A percentile compares a stretch with the other conserved stretches of the same genome.
Conservation (phyloP, 2,329 filamentous ascomycete species). For the Penicillium olsonii region DNA sequence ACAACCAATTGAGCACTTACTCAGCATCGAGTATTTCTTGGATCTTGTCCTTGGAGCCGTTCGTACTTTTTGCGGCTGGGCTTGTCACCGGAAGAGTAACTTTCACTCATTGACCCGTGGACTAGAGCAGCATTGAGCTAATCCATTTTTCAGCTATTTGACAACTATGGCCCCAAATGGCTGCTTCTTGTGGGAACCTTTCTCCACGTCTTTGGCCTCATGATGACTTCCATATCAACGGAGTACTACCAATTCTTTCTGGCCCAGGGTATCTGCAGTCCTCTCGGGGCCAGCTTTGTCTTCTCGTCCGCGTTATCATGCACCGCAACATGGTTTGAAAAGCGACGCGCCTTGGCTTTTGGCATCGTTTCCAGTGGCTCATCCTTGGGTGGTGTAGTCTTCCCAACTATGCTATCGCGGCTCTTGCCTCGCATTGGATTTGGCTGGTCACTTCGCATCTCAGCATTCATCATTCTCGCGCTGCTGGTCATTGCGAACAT, state of each 20-base stretch:
- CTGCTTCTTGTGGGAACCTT: slow-evolving; percentile 54
- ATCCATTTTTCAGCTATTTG: slow-evolving; percentile 52
- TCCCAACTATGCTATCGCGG: slow-evolving; percentile 61
- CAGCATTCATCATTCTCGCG: slow-evolving; percentile 61
- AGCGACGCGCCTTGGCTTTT: slow-evolving; percentile 54
- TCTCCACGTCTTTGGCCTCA: slow-evolving; percentile 58
- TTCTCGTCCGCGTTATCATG: slow-evolving; percentile 46
- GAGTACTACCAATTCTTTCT: slow-evolving; percentile 60
- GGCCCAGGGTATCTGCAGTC: slow-evolving; percentile 55
- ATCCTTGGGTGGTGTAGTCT: slow-evolving; percentile 58
- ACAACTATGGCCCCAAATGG: slow-evolving; percentile 61
- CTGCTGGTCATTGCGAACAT: slow-evolving; percentile 55
- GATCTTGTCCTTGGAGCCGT: slow-evolving; percentile 60
- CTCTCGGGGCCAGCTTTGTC: slow-evolving; percentile 51
- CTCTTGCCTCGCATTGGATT: slow-evolving; percentile 56
- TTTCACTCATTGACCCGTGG: background rate
- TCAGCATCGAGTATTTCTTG: slow-evolving; percentile 57
- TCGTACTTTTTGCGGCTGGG: slow-evolving; percentile 58
- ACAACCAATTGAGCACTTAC: slow-evolving; percentile 48
- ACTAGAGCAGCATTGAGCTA: background rate
- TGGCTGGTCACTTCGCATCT: slow-evolving; percentile 58
- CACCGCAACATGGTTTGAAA: slow-evolving; percentile 55
- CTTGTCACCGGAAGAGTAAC: slow-evolving; percentile 56
- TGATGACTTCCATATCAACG: slow-evolving; percentile 56
- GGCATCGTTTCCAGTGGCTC: slow-evolving; percentile 57